Base-by-base conservation (phyloP, 1,284 basidiomycete genomes). In the Exobasidium cylindrosporum region DNA sequence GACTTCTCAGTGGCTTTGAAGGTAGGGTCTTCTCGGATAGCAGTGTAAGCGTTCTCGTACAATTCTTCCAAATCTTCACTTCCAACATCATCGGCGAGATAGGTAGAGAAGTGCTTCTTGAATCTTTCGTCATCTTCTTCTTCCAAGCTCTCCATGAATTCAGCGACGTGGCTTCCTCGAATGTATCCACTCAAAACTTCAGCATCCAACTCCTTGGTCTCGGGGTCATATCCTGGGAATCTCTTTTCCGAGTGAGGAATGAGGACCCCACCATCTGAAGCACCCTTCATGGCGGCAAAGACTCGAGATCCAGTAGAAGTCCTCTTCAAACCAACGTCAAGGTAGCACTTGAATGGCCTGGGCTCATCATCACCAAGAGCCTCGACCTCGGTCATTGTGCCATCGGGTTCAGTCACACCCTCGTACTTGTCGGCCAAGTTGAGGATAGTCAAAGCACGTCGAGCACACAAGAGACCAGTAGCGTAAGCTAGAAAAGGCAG, bases 61-160 rank as follows among this genome's bases (percentile, higher is more conserved):
- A 98, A 89, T 81, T 97, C 96, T 83, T 98, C 93, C 3, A 98
- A 92, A 80, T 98, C 95, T 72, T 95, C 96, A 1, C 92, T 95
- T 66, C 92, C 92, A 73, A 99, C 83, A 73, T 90, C 96, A 81
- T 96, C 92, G 54, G 90, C 92, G 69, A 99, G 91, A 83, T 97
- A 97, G 43, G 87, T 86, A 13, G 95, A 80, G 84, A 97, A 97
- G 81, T 97, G 95, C 86, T 95, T 97, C 87, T 97, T 97, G 87
- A 97, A 97, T 32, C 93, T 86, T 84, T 97, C 95, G 80, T 97
- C 96, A 82, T 99, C 96, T 84, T 99, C 96, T 86, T 99, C 96
- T 84, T 99, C 96, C 64, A 98, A 85, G 57, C 88, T 90, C 84
- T 98, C 92, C 96, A 98, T 98, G 86, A 97, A 99, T 83, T 98